Conservation (phyloP, 305 asterid genomes). For the Fraxinus latifolia region DNA sequence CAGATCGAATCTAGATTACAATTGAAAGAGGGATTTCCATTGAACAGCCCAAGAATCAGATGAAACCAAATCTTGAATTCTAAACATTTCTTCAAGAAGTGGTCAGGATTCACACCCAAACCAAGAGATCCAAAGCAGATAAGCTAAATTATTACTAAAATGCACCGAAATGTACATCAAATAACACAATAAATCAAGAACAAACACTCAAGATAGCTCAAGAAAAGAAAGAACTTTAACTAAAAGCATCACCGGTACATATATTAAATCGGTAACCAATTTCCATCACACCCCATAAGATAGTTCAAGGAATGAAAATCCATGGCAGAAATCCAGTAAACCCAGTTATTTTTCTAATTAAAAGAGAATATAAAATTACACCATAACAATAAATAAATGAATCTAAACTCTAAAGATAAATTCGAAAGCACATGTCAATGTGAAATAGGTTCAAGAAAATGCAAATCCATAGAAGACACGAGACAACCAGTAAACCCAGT, state of each 20-base stretch:
- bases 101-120: not conserved
- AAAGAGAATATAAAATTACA: conserved; percentile 6
- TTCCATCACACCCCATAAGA: not conserved
- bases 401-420: conserved; percentile 31
- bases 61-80: not conserved
- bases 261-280: conserved; percentile 4
- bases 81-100: not conserved
- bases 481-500: conserved; percentile 7
- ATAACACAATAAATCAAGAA: not conserved
- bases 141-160: conserved; percentile 18
- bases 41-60: not conserved
- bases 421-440: not conserved
- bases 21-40: not conserved
- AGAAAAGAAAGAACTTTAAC: conserved; percentile 14
- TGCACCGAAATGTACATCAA: not conserved
- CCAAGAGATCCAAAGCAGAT: conserved; percentile 33
- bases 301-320: conserved; percentile 10
- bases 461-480: not conserved
- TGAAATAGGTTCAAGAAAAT: conserved; percentile 16
- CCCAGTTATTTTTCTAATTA: not conserved
- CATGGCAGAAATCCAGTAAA: conserved; percentile 8
- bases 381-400: conserved; percentile 10
- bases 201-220: conserved; percentile 1
- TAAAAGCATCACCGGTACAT: conserved; percentile 18
- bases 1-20: not conserved